Percentiles rank a stretch among this genome's conserved stretches.
Evolutionary conservation across 768 basidiomycete species (phyloP).

Genomic region (Boletellus emodensis): DNA sequence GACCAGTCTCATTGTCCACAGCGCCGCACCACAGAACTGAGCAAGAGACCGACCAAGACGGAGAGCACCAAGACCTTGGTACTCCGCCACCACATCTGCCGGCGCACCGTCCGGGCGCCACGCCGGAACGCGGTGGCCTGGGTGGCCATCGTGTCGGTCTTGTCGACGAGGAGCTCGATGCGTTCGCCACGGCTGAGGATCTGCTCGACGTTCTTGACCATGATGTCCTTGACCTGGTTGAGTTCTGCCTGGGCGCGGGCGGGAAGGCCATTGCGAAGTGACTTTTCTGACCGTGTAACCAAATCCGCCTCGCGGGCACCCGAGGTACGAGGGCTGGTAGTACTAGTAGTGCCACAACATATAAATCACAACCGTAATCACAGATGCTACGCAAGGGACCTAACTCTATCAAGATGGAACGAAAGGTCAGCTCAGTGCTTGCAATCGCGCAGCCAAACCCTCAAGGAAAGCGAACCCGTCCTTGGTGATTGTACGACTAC

Average conservation of each 20-base stretch:
- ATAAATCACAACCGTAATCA: neutral
- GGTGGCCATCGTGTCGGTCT: conserved; percentile 92
- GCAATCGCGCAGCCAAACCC: conserved; percentile 52
- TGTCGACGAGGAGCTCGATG: conserved; percentile 93
- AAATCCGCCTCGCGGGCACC: too few species aligned
- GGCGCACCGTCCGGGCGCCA: conserved; percentile 76
- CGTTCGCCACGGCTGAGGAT: conserved; percentile 92
- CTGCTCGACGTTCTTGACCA: conserved; percentile 98
- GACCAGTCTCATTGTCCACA: conserved; percentile 37
- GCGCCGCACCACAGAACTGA: conserved; percentile 86
- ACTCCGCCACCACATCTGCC: conserved; percentile 91
- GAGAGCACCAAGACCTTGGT: conserved; percentile 64
- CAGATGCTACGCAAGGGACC: neutral
- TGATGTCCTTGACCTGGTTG: conserved; percentile 90
- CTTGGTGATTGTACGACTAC: conserved; percentile 71
- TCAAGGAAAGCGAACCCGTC: conserved; percentile 70
- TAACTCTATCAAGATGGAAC: neutral
- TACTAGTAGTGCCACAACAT: too few species aligned
- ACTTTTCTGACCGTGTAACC: too few species aligned
- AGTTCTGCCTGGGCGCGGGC: conserved; percentile 86
- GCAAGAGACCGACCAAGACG: conserved; percentile 63
- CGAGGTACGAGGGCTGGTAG: too few species aligned
- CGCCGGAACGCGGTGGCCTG: conserved; percentile 92
- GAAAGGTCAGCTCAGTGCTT: conserved; percentile 19
- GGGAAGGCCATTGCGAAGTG: too few species aligned